A percentile compares a stretch with the other conserved stretches of the same genome.
Evolutionary conservation across 2,329 filamentous ascomycete species (phyloP).

Genomic region (Verticillium nonalfalfae): DNA sequence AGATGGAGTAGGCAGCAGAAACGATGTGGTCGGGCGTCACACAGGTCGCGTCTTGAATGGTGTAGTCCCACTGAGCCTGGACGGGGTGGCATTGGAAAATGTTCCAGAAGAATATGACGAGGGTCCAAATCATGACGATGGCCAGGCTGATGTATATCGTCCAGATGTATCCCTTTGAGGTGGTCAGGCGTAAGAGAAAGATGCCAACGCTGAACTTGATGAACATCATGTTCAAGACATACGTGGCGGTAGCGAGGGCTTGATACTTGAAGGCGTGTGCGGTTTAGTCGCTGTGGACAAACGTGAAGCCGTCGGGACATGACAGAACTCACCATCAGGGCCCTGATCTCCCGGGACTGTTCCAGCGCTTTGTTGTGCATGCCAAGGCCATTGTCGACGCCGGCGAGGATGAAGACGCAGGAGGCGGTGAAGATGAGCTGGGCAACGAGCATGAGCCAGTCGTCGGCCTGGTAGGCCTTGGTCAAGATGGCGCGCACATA

Average conservation of each 20-base stretch:
- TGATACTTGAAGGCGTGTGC: constrained; percentile 33
- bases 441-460: constrained; percentile 46
- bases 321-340: constrained; percentile 31
- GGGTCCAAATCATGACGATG: constrained; percentile 38
- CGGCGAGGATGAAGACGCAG: constrained; percentile 37
- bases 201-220: constrained; percentile 50
- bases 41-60: constrained; percentile 34
- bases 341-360: constrained; percentile 31
- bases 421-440: constrained; percentile 41
- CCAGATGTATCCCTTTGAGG: constrained; percentile 38
- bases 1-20: constrained; percentile 43
- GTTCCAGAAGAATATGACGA: constrained; percentile 45
- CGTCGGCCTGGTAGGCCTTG: constrained; percentile 40
- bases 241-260: constrained; percentile 42
- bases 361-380: constrained; percentile 38
- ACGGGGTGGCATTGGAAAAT: constrained; percentile 45
- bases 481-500: constrained; percentile 37
- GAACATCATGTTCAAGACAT: constrained; percentile 48
- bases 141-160: constrained; percentile 38
- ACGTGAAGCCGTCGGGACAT: background rate
- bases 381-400: constrained; percentile 36
- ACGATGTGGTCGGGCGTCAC: constrained; percentile 37
- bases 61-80: constrained; percentile 46
- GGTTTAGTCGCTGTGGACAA: background rate
- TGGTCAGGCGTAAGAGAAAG: constrained; percentile 42